Conservation (phyloP, 2,329 filamentous ascomycete species). For the Curvularia sp. region DNA sequence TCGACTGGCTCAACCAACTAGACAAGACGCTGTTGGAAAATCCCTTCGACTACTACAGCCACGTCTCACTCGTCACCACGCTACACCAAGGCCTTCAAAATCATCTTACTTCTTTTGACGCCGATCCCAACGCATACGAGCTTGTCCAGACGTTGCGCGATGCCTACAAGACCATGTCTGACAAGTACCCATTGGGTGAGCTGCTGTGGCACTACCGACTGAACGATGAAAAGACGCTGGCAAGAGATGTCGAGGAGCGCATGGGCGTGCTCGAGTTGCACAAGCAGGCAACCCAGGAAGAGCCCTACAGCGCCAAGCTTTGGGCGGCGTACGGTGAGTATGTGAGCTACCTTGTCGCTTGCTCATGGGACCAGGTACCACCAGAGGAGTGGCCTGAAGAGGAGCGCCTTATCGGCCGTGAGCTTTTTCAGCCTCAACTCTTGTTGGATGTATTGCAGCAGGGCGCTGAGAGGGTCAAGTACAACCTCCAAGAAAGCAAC, state of each 20-base stretch:
- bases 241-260: constrained; percentile 68
- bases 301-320: constrained; percentile 74
- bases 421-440: constrained; percentile 73
- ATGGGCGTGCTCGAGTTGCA: constrained; percentile 75
- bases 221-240: constrained; percentile 72
- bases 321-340: constrained; percentile 83
- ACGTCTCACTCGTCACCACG: constrained; percentile 57
- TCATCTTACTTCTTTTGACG: constrained; percentile 46
- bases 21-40: constrained; percentile 55
- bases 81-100: constrained; percentile 58
- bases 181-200: constrained; percentile 74
- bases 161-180: constrained; percentile 66
- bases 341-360: constrained; percentile 73
- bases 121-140: constrained; percentile 53
- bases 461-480: constrained; percentile 74
- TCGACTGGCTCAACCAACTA: constrained; percentile 55
- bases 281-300: constrained; percentile 72
- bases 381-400: constrained; percentile 65
- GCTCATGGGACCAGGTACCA: constrained; percentile 64
- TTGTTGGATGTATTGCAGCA: constrained; percentile 75
- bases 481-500: constrained; percentile 78
- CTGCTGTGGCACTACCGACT: constrained; percentile 79
- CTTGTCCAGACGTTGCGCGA: constrained; percentile 56
- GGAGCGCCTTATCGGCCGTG: constrained; percentile 71
- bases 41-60: constrained; percentile 59